Conservation (phyloP, 2,329 filamentous ascomycete species). For the Didymella keratinophila region DNA sequence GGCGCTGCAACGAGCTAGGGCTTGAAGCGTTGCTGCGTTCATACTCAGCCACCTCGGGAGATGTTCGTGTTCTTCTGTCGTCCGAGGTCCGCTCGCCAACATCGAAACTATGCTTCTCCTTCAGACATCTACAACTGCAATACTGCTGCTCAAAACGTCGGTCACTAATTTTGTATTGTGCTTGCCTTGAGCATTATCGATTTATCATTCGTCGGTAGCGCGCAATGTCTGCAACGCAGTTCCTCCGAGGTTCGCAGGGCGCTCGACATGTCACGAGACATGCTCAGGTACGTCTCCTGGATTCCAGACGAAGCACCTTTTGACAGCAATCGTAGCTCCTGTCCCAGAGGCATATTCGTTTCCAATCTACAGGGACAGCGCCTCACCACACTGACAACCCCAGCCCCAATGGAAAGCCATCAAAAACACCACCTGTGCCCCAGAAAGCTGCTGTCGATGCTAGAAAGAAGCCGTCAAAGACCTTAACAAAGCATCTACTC, state of each 20-base stretch:
- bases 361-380: conserved; percentile 9
- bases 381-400: too few species aligned
- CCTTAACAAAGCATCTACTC: not conserved
- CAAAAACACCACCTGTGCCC: too few species aligned
- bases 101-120: too few species aligned
- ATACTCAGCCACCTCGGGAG: too few species aligned
- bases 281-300: conserved; percentile 4
- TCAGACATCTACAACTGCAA: not conserved
- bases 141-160: too few species aligned
- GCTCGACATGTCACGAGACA: conserved; percentile 15
- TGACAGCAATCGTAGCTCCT: not conserved
- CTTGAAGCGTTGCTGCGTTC: too few species aligned
- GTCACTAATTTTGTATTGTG: not conserved
- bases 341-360: not conserved
- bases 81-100: too few species aligned
- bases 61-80: too few species aligned
- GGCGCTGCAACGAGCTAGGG: too few species aligned
- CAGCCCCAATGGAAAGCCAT: too few species aligned
- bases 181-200: too few species aligned
- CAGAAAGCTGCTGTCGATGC: not conserved
- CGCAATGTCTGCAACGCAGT: conserved; percentile 9
- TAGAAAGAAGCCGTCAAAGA: not conserved
- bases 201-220: not conserved
- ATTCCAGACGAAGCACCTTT: not conserved
- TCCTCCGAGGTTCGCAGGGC: conserved; percentile 16